Base-by-base conservation (phyloP, 257 asterid genomes). In the Nyctanthes arbortristis region DNA sequence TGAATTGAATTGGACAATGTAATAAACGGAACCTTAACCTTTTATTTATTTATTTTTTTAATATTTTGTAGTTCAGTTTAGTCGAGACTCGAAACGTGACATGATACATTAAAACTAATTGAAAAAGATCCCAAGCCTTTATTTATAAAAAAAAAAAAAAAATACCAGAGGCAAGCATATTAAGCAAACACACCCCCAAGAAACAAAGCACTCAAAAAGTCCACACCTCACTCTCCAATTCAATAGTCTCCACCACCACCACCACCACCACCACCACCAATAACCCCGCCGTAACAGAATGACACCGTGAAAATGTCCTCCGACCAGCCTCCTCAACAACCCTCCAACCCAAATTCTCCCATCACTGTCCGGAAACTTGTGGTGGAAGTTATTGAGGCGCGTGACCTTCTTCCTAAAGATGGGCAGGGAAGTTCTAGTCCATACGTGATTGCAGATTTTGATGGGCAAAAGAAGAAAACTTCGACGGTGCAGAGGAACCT, bases 401-500 rank as follows among this genome's bases (percentile, higher is more conserved):
- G 96, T 1, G 88, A 93, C 71, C 89, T 93, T 5, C 81, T 87
- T 12, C 99, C 99, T 0, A 93, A 89, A 35, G 99, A 93, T 57
- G 99, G 99, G 0, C 96, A 85, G 32, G 99, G 98, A 7, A 89
- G 99, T 69, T 87, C 97, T 0, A 90, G 94, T 78, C 82, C 97
- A 0, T 91, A 89, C 14, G 99, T 91, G 0, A 94, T 91, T 6
- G 96, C 81, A 1, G 97, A 89, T 63, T 90, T 93, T 49, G 97
- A 89, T 16, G 96, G 97, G n/a, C 96, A 87, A 64, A 93, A 91
- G 52, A 71, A 77, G 55, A 85, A 92, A 30, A 83, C 96, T 0
- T 83, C 87, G 34, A 89, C 97, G 0, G 79, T 86, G 43, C 71
- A 31, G 1, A 85, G 78, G 28, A 85, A 86, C 65, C 91, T 91